phyloP scores from a whole-genome alignment of 139 green algal genomes.

The Edaphochlamys debaryana region DNA sequence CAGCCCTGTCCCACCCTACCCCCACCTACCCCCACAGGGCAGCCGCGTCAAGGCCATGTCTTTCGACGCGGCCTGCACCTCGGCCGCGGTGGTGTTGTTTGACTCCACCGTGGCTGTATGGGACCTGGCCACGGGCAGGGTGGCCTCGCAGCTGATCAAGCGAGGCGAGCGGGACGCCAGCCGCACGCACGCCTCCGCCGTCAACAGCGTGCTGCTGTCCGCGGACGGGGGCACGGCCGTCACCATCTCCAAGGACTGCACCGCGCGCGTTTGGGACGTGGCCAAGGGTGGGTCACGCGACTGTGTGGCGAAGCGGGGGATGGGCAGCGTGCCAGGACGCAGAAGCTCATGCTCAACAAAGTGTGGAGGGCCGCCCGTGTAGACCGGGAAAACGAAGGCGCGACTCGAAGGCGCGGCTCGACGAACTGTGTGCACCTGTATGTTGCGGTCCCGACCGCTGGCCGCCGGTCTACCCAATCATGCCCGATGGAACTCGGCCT shows the following conservation, averaged over 20 bases:
- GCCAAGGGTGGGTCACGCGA: constrained; percentile 43
- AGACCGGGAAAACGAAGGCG: too few relatives aligned
- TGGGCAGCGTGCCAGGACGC: too few relatives aligned
- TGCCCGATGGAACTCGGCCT: too few relatives aligned
- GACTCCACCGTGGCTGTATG: constrained; percentile 74
- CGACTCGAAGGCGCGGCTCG: too few relatives aligned
- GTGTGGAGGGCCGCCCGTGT: too few relatives aligned
- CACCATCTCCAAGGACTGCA: constrained; percentile 66
- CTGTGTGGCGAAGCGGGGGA: constrained; percentile 17
- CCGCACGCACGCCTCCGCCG: constrained; percentile 62
- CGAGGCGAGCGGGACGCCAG: constrained; percentile 50
- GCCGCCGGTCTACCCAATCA: too few relatives aligned
- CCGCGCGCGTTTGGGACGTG: neutral
- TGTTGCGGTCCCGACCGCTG: too few relatives aligned
- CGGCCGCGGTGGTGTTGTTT: constrained; percentile 54
- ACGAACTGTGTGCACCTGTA: too few relatives aligned
- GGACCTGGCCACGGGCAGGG: constrained; percentile 57
- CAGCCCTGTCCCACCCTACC: too few relatives aligned
- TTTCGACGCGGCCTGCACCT: constrained; percentile 41
- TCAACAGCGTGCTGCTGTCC: constrained; percentile 67
- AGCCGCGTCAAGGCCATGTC: constrained; percentile 68
- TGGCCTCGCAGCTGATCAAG: constrained; percentile 61
- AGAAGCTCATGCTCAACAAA: too few relatives aligned
- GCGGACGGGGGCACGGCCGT: constrained; percentile 49
- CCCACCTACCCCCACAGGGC: too few relatives aligned